Evolutionary conservation across 148 eudicot genomes (phyloP).

Genomic region (Camellia sinensis): DNA sequence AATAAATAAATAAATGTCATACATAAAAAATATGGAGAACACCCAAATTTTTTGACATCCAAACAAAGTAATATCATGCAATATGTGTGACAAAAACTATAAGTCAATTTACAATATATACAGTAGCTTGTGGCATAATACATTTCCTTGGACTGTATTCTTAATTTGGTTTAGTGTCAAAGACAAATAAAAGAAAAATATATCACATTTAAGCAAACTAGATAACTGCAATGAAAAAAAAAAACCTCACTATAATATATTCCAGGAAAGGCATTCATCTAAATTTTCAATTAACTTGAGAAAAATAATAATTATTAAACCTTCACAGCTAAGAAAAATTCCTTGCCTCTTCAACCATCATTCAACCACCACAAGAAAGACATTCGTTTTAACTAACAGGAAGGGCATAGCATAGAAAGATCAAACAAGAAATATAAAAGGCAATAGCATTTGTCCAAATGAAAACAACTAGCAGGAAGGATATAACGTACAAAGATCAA

Average conservation of each 20-base stretch:
- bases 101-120: too few relatives aligned
- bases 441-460: background rate
- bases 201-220: background rate
- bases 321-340: background rate
- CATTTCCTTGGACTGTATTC: too few relatives aligned
- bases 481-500: background rate
- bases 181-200: background rate
- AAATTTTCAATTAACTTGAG: background rate
- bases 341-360: background rate
- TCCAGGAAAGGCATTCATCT: background rate
- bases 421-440: background rate
- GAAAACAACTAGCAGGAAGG: background rate
- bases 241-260: background rate
- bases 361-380: background rate
- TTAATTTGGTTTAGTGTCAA: too few relatives aligned
- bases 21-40: too few relatives aligned
- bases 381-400: background rate
- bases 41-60: too few relatives aligned
- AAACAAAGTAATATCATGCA: too few relatives aligned
- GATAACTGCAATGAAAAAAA: background rate
- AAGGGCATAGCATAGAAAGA: background rate
- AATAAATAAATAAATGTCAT: too few relatives aligned
- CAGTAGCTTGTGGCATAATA: too few relatives aligned
- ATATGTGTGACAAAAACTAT: too few relatives aligned
- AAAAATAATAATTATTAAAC: background rate